These are phyloP conservation scores for Neocatenulostroma microsporum DNA, from an alignment of 2,329 filamentous ascomycete species.

Conservation along the genomic window DNA sequence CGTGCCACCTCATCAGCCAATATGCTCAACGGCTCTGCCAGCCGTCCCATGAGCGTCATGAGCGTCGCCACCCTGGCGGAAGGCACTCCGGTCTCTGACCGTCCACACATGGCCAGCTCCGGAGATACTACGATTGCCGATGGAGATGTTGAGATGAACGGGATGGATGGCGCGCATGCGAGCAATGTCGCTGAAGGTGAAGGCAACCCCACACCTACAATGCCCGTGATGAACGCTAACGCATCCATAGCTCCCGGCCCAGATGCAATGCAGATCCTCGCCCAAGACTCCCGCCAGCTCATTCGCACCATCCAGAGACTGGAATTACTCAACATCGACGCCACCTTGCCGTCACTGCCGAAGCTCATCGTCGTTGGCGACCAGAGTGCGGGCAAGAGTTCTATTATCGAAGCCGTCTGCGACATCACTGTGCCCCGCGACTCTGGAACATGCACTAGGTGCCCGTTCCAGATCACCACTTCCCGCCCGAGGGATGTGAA, in stretches of 20 bases:
- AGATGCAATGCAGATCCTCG: conserved; percentile 45
- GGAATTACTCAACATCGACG: conserved; percentile 63
- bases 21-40: not conserved
- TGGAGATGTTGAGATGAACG: conserved; percentile 5
- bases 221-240: conserved; percentile 5
- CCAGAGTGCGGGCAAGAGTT: conserved; percentile 74
- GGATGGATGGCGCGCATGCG: not conserved
- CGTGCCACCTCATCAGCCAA: too few species aligned
- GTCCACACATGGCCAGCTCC: conserved; percentile 1
- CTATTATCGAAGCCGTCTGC: conserved; percentile 37
- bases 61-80: too few species aligned
- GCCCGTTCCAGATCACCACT: conserved; percentile 71
- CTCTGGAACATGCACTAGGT: conserved; percentile 65
- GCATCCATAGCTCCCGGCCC: not conserved
- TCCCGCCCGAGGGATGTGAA: conserved; percentile 51
- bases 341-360: conserved; percentile 59
- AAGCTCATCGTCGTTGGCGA: conserved; percentile 79
- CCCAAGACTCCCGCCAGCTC: conserved; percentile 55
- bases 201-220: not conserved
- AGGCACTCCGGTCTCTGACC: too few species aligned
- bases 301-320: conserved; percentile 62
- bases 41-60: not conserved
- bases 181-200: not conserved
- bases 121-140: conserved; percentile 1
- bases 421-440: conserved; percentile 65